Percentiles rank a stretch among this genome's conserved stretches.
phyloP scores from a whole-genome alignment of 768 basidiomycete genomes.

The Serendipita sp. region DNA sequence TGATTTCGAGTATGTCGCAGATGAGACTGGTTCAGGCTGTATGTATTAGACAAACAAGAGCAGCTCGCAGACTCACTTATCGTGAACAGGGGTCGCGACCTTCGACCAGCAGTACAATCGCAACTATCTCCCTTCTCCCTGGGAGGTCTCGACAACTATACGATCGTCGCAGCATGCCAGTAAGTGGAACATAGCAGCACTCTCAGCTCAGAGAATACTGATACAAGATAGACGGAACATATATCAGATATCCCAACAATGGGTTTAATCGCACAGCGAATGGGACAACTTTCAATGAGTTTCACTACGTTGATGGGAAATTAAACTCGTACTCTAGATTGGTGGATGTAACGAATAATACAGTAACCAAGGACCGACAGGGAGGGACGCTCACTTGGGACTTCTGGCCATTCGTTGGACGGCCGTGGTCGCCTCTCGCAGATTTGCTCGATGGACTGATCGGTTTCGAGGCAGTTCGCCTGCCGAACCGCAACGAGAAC shows the following conservation, averaged over 20 bases:
- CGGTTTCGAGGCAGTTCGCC: neutral
- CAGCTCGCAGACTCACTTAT: neutral
- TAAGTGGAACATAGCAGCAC: conserved; percentile 18
- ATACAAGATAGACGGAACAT: conserved; percentile 26
- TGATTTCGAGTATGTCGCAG: conserved; percentile 21
- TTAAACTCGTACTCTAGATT: conserved; percentile 47
- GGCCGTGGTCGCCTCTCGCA: neutral
- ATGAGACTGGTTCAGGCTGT: conserved; percentile 21
- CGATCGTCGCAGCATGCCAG: conserved; percentile 41
- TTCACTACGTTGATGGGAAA: conserved; percentile 38
- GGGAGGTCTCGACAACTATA: conserved; percentile 42
- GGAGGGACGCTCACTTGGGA: conserved; percentile 30
- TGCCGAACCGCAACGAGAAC: neutral
- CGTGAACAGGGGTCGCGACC: neutral
- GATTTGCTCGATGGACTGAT: neutral
- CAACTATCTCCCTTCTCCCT: conserved; percentile 37
- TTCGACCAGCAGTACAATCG: conserved; percentile 62
- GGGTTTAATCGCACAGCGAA: conserved; percentile 37
- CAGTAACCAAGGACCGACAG: conserved; percentile 42
- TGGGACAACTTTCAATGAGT: conserved; percentile 53
- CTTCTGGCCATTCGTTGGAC: neutral
- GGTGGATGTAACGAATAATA: conserved; percentile 44
- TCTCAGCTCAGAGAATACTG: neutral
- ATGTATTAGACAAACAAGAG: neutral
- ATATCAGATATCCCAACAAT: conserved; percentile 27